Evolutionary conservation across 331 rosid species (phyloP), one percentile per base, ranked within the genome.

Genomic region (Malus hybrid): DNA sequence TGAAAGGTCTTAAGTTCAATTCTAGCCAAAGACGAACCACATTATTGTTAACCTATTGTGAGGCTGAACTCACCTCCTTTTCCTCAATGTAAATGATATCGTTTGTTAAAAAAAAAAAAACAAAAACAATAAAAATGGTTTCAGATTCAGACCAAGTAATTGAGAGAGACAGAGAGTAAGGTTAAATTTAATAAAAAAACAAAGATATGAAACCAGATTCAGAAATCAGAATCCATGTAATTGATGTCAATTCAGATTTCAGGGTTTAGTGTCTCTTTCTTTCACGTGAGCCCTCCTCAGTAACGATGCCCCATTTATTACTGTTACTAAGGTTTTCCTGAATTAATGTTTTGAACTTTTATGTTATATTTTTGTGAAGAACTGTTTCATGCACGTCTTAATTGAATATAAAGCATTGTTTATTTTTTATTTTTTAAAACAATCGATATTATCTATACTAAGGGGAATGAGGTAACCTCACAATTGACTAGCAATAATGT

Each of bases 301-400:
- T 20, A 33, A 69, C 77, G 69, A n/a, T 34, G 72, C 13, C 7
- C 76, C 74, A 73, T 84, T 77, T 77, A 77, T 80, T 84, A 27
- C 61, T 32, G 75, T 22, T 65, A 33, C 56, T 22, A 70, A 42
- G 75, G 55, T 31, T 44, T 31, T 59, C 5, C 28, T 48, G 39
- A 31, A 36, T 50, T 39, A 39, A 66, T 71, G 24, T 62, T 39
- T 48, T 34, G 18, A 52, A 75, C 5, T 74, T 61, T 29, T 7
- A 16, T 29, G n/a, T 10, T 3, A 34, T 10, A n/a, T 57, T n/a
- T 57, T 5, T 57, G 12, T 57, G 64, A 22, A 57, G 1, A n/a
- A 22, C 29, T 20, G 6, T 57, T 57, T 57, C 48, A 64, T 50
- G n/a, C 8, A 5, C 19, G 7, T 48, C 19, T 39, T 39, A 39